Percentiles rank a stretch among this genome's conserved stretches.
phyloP scores from a whole-genome alignment of 2,329 filamentous ascomycete genomes.

The Colletotrichum tabaci region DNA sequence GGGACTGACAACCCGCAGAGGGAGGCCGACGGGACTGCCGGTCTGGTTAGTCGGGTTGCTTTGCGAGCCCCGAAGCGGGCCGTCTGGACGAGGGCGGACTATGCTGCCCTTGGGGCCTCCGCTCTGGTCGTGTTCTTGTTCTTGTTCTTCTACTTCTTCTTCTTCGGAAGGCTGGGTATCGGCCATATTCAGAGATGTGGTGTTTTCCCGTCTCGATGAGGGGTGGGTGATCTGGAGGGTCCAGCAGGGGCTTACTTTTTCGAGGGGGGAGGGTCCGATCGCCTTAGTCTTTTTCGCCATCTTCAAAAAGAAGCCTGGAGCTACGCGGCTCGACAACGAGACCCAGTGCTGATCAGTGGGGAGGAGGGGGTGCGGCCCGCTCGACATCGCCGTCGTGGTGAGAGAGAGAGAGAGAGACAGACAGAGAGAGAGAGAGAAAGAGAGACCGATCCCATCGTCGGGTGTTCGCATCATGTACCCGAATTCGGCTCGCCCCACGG shows the following conservation, averaged over 20 bases:
- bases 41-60: neutral
- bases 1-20: conserved; percentile 8
- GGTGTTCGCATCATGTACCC: conserved; percentile 9
- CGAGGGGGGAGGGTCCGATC: neutral
- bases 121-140: neutral
- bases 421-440: neutral
- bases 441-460: neutral
- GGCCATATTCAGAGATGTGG: neutral
- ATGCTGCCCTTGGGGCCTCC: neutral
- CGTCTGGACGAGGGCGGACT: neutral
- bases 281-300: conserved; percentile 3
- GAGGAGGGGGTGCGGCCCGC: neutral
- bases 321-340: neutral
- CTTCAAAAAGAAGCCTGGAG: conserved; percentile 6
- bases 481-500: conserved; percentile 1
- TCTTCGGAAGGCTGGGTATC: neutral
- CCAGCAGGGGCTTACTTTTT: neutral
- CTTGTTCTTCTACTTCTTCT: neutral
- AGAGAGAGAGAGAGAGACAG: no score
- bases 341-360: neutral
- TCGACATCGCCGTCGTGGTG: neutral
- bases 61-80: neutral
- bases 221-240: neutral
- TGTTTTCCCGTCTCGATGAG: neutral
- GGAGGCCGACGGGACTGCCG: neutral